A percentile compares a stretch with the other conserved stretches of the same genome.
phyloP scores from a whole-genome alignment of 768 basidiomycete genomes.

The Mycena maculata region DNA sequence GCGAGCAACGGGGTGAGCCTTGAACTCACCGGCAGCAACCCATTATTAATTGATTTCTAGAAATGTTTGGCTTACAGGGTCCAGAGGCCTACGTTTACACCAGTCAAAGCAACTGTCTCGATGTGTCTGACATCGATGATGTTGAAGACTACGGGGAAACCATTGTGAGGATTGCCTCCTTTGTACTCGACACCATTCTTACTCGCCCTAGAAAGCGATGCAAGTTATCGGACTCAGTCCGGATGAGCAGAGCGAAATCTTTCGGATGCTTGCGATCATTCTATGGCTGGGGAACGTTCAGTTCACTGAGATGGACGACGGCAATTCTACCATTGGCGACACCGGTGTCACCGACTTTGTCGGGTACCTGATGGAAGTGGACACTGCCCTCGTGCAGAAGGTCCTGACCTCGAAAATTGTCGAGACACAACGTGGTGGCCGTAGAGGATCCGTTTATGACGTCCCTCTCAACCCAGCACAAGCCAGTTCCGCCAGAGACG shows the following conservation, averaged over 20 bases:
- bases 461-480: slow-evolving; percentile 95
- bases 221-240: slow-evolving; percentile 86
- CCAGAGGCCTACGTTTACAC: slow-evolving; percentile 97
- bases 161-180: slow-evolving; percentile 63
- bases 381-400: slow-evolving; percentile 83
- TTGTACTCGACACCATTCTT: slow-evolving; percentile 7
- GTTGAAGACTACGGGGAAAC: slow-evolving; percentile 89
- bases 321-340: slow-evolving; percentile 85
- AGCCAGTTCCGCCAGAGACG: slow-evolving; percentile 89
- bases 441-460: slow-evolving; percentile 96
- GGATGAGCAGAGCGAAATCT: slow-evolving; percentile 91
- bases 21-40: neutral
- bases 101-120: slow-evolving; percentile 89
- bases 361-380: slow-evolving; percentile 92
- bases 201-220: slow-evolving; percentile 83
- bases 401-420: slow-evolving; percentile 86
- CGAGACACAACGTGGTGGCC: slow-evolving; percentile 93
- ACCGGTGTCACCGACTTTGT: slow-evolving; percentile 94
- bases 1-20: slow-evolving; percentile 84
- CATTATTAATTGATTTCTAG: slow-evolving; percentile 54
- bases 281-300: slow-evolving; percentile 98
- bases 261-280: slow-evolving; percentile 90
- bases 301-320: slow-evolving; percentile 89
- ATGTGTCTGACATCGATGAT: slow-evolving; percentile 93
- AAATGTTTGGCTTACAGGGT: slow-evolving; percentile 94